Conservation (phyloP, 1,139 yeast genomes). For the Candida tropicalis region DNA sequence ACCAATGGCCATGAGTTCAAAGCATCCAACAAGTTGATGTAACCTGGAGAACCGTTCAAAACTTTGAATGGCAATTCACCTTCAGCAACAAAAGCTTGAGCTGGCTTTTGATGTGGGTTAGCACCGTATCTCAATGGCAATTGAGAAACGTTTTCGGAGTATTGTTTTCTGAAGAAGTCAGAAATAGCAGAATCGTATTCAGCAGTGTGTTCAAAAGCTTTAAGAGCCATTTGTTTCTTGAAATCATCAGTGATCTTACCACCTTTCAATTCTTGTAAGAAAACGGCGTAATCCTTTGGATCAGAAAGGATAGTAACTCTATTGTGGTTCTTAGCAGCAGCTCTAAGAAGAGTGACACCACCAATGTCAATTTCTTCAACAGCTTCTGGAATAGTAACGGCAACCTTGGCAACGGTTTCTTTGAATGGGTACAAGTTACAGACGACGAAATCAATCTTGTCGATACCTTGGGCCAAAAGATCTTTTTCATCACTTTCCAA, state of each 20-base stretch:
- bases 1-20: constrained; percentile 98
- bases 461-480: constrained; percentile 83
- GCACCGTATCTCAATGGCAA: constrained; percentile 97
- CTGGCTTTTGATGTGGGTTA: constrained; percentile 98
- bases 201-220: constrained; percentile 98
- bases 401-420: constrained; percentile 93
- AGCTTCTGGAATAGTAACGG: constrained; percentile 95
- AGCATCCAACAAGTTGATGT: constrained; percentile 93
- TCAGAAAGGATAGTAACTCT: constrained; percentile 94
- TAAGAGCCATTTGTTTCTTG: constrained; percentile 84
- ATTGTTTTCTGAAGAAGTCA: constrained; percentile 96
- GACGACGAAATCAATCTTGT: constrained; percentile 93
- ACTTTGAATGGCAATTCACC: constrained; percentile 95
- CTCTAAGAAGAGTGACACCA: constrained; percentile 95
- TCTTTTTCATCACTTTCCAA: constrained; percentile 88
- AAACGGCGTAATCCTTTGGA: constrained; percentile 87
- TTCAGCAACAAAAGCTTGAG: constrained; percentile 87
- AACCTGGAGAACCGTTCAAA: constrained; percentile 93
- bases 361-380: constrained; percentile 99
- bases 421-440: constrained; percentile 98
- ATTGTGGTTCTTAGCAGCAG: constrained; percentile 97
- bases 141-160: constrained; percentile 87
- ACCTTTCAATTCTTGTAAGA: constrained; percentile 72
- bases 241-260: constrained; percentile 76
- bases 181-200: constrained; percentile 95